These are phyloP conservation scores for Plasmodium reichenowi DNA, from an alignment of 169 alveolate species.

Conservation along the genomic window DNA sequence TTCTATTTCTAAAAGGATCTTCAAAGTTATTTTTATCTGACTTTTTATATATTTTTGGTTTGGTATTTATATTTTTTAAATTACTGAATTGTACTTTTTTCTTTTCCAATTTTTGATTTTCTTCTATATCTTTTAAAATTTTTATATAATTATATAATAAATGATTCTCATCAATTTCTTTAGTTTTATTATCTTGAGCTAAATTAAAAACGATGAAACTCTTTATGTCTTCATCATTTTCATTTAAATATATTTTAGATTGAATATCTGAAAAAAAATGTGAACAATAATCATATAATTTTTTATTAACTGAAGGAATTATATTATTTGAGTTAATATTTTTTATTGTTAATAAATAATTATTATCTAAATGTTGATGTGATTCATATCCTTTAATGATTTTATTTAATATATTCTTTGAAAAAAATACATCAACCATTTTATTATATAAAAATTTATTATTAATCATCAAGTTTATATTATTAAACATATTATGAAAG, in stretches of 20 bases:
- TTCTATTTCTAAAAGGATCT: conserved; percentile 77
- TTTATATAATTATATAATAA: conserved; percentile 59
- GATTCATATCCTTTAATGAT: conserved; percentile 50
- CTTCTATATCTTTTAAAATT: conserved; percentile 47
- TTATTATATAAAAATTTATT: conserved; percentile 30
- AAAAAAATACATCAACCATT: conserved; percentile 31
- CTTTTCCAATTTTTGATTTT: conserved; percentile 34
- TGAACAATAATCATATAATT: conserved; percentile 62
- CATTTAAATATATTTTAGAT: conserved; percentile 61
- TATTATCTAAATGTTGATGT: conserved; percentile 66
- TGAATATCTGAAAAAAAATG: conserved; percentile 69
- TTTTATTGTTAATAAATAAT: conserved; percentile 42
- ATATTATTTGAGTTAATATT: conserved; percentile 45
- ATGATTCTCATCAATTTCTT: conserved; percentile 72
- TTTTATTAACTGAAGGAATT: conserved; percentile 56
- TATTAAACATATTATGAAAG: conserved; percentile 25
- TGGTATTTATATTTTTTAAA: conserved; percentile 14
- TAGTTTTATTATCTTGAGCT: conserved; percentile 62
- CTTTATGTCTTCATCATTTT: conserved; percentile 67
- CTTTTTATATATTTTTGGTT: conserved; percentile 69
- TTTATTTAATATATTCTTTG: conserved; percentile 20
- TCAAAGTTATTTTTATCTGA: conserved; percentile 72
- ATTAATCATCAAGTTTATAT: conserved; percentile 18
- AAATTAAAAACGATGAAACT: conserved; percentile 41
- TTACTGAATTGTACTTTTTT: conserved; percentile 34